Conservation (phyloP, 768 basidiomycete species). For the Russula ochroleuca region DNA sequence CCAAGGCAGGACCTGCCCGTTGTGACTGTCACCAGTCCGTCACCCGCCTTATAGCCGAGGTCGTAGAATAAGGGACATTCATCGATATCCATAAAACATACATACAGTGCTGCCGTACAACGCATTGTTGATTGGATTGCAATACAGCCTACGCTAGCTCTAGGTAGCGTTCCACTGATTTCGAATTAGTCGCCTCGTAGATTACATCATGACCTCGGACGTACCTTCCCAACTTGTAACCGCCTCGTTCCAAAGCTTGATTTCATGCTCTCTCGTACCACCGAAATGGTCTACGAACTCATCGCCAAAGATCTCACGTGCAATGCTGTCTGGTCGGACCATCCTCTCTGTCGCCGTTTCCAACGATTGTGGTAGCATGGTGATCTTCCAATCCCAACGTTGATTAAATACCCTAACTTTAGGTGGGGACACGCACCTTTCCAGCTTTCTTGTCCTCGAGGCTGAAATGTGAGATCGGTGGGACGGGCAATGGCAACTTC, state of each 20-base stretch:
- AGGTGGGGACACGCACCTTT: constrained; percentile 39
- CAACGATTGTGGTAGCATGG: constrained; percentile 74
- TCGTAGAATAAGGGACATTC: background rate
- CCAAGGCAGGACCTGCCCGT: background rate
- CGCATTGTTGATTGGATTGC: too few species aligned
- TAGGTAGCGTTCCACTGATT: constrained; percentile 78
- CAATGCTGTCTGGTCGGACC: constrained; percentile 73
- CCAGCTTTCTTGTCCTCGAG: constrained; percentile 55
- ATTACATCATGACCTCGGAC: constrained; percentile 26
- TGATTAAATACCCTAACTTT: background rate
- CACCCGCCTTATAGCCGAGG: background rate
- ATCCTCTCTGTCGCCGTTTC: constrained; percentile 77
- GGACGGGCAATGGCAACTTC: constrained; percentile 59
- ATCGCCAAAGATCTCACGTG: constrained; percentile 82
- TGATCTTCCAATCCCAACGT: constrained; percentile 42
- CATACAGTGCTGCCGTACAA: background rate
- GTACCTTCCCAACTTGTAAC: constrained; percentile 94
- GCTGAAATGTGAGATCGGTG: constrained; percentile 61
- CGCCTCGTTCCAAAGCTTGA: constrained; percentile 79
- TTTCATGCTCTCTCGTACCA: constrained; percentile 91
- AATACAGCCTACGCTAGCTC: constrained; percentile 56
- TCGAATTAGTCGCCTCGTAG: constrained; percentile 6
- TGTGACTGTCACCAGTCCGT: background rate
- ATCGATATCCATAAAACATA: background rate
- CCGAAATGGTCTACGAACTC: constrained; percentile 93